A percentile compares a stretch with the other conserved stretches of the same genome.
phyloP scores from a whole-genome alignment of 1,284 basidiomycete genomes.

The Trichosporon coremiiforme region DNA sequence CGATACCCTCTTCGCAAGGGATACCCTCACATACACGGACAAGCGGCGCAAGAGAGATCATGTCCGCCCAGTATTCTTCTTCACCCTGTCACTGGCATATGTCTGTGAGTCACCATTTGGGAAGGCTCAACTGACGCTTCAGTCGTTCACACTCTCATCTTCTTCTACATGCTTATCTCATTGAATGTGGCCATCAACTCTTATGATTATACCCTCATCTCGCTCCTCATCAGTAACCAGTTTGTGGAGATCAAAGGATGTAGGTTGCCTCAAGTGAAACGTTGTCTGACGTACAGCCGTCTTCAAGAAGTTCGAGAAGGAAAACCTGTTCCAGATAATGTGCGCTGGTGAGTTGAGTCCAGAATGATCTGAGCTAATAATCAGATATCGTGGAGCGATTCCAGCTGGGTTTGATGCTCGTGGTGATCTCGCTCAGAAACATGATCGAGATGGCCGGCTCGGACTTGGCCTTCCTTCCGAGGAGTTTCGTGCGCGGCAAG shows the following conservation, averaged over 20 bases:
- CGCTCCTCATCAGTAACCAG: constrained; percentile 93
- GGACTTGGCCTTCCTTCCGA: constrained; percentile 77
- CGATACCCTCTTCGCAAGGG: constrained; percentile 92
- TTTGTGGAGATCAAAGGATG: constrained; percentile 99
- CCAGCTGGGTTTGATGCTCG: constrained; percentile 86
- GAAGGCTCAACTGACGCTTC: constrained; percentile 20
- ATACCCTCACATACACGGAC: constrained; percentile 66
- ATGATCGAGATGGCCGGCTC: constrained; percentile 91
- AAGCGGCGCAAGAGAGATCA: constrained; percentile 54
- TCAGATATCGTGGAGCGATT: constrained; percentile 98
- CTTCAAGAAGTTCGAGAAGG: constrained; percentile 99
- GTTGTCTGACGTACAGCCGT: constrained; percentile 60
- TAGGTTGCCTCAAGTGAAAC: constrained; percentile 38
- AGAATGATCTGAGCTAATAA: not conserved
- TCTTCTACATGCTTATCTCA: constrained; percentile 94
- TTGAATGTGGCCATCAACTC: constrained; percentile 98
- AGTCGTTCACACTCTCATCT: constrained; percentile 91
- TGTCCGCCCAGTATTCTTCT: constrained; percentile 76
- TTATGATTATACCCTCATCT: constrained; percentile 93
- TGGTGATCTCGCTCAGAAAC: constrained; percentile 89
- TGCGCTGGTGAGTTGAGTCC: constrained; percentile 70
- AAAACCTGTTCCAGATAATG: constrained; percentile 98
- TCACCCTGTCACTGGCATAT: constrained; percentile 79
- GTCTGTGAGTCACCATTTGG: constrained; percentile 64
- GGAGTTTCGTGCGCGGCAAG: constrained; percentile 79